Evolutionary conservation across 2,329 filamentous ascomycete species (phyloP).

Genomic region (Fonsecaea nubica): DNA sequence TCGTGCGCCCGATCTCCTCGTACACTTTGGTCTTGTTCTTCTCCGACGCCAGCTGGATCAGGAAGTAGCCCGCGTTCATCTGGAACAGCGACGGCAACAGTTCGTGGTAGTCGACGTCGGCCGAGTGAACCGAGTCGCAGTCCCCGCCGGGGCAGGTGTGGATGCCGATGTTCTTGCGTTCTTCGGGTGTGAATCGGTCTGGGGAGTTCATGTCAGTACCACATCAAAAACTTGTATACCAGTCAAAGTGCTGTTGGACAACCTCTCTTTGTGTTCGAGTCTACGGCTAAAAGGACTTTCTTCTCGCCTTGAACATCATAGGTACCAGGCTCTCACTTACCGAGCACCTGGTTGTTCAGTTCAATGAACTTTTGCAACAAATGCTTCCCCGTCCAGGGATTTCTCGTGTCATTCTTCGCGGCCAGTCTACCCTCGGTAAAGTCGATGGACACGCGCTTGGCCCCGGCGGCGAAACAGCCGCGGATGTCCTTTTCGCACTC

Average conservation of each 20-base stretch:
- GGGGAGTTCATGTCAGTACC: slow-evolving; percentile 14
- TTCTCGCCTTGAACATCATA: slow-evolving; percentile 3
- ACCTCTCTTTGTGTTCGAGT: too few species aligned
- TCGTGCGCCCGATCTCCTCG: slow-evolving; percentile 42
- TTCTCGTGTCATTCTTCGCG: slow-evolving; percentile 44
- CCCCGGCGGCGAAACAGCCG: slow-evolving; percentile 45
- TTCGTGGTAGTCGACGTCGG: slow-evolving; percentile 44
- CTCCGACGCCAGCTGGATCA: slow-evolving; percentile 41
- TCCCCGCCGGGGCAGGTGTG: slow-evolving; percentile 48
- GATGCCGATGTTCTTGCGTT: slow-evolving; percentile 45
- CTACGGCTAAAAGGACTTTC: background rate
- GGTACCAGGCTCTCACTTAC: background rate
- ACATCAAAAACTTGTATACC: too few species aligned
- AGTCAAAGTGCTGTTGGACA: too few species aligned
- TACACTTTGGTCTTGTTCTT: slow-evolving; percentile 43
- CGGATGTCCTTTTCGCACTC: slow-evolving; percentile 47
- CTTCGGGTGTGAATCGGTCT: slow-evolving; percentile 41
- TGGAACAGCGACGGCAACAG: slow-evolving; percentile 45
- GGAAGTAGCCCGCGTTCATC: slow-evolving; percentile 47
- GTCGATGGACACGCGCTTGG: slow-evolving; percentile 45
- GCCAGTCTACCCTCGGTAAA: slow-evolving; percentile 46
- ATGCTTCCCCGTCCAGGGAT: slow-evolving; percentile 44
- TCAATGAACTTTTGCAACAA: slow-evolving; percentile 45
- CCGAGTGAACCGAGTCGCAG: slow-evolving; percentile 45
- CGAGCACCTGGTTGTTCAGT: slow-evolving; percentile 42